Conservation (phyloP, 768 basidiomycete species). For the Boletus edulis region DNA sequence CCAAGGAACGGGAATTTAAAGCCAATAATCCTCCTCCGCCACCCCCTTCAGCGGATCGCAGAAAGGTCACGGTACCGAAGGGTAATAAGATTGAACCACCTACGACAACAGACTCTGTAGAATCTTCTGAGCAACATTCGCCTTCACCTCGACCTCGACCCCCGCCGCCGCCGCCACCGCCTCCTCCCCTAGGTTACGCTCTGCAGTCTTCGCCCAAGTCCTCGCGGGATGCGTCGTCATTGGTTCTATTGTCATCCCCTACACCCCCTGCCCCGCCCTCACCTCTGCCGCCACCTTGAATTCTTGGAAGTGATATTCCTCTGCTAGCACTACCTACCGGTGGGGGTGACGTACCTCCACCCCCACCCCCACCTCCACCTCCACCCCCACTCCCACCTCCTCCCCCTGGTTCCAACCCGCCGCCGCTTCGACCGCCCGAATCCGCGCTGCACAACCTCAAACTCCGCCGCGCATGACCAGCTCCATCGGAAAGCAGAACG, state of each 20-base stretch:
- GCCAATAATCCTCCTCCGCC: conserved; percentile 62
- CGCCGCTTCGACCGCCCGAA: conserved; percentile 26
- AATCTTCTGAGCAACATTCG: not conserved
- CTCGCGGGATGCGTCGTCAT: conserved; percentile 14
- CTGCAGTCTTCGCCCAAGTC: conserved; percentile 24
- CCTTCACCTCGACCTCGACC: conserved; percentile 23
- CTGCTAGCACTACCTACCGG: not conserved
- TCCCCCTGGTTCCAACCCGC: conserved; percentile 24
- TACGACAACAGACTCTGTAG: too few species aligned
- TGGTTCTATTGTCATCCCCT: conserved; percentile 25
- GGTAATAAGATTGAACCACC: conserved; percentile 2
- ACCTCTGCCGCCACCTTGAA: conserved; percentile 33
- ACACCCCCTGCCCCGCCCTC: conserved; percentile 28
- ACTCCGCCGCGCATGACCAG: conserved; percentile 41
- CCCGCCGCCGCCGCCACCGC: conserved; percentile 19
- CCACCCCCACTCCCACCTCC: conserved; percentile 38
- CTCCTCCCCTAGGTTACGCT: conserved; percentile 8
- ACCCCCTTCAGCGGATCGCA: conserved; percentile 40
- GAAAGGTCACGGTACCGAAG: conserved; percentile 6
- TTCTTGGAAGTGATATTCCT: not conserved
- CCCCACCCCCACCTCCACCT: conserved; percentile 31
- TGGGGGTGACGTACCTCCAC: conserved; percentile 1
- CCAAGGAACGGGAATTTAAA: conserved; percentile 71
- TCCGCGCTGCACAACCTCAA: conserved; percentile 35
- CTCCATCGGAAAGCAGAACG: conserved; percentile 52